Evolutionary conservation across 495 filamentous ascomycete species (phyloP).

Genomic region (Rostrohypoxylon terebratum): DNA sequence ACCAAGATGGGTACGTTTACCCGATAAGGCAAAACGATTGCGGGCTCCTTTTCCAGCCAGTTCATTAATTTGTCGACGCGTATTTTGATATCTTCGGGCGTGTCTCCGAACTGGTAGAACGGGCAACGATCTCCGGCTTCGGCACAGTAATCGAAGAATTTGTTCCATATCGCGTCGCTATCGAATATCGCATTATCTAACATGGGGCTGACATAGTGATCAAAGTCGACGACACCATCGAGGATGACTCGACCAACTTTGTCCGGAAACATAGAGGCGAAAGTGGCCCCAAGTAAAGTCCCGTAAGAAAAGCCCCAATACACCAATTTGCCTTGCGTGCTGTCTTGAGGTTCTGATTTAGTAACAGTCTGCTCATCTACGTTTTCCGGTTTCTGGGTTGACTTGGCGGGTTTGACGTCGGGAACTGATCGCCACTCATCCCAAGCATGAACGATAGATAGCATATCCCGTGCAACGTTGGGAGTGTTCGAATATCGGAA

Average conservation of each 20-base stretch:
- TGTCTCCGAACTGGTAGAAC: constrained; percentile 52
- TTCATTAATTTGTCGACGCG: constrained; percentile 57
- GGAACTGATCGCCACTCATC: constrained; percentile 48
- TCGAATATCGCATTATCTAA: constrained; percentile 55
- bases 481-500: constrained; percentile 48
- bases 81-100: constrained; percentile 56
- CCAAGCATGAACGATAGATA: constrained; percentile 52
- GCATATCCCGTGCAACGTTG: constrained; percentile 50
- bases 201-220: constrained; percentile 50
- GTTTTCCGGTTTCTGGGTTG: constrained; percentile 15
- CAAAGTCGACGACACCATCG: constrained; percentile 58
- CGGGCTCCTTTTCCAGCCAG: constrained; percentile 57
- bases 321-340: constrained; percentile 57
- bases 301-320: constrained; percentile 76
- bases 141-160: constrained; percentile 56
- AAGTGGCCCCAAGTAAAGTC: constrained; percentile 66
- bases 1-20: constrained; percentile 53
- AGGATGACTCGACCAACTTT: constrained; percentile 56
- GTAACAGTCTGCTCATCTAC: constrained; percentile 3
- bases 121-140: constrained; percentile 47
- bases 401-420: constrained; percentile 17
- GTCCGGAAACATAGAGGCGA: constrained; percentile 58
- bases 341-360: constrained; percentile 16
- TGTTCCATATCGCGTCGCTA: constrained; percentile 54
- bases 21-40: constrained; percentile 56